Percentiles rank a stretch among this genome's conserved stretches.
These are phyloP conservation scores for Neostapfia colusana DNA, from an alignment of 176 grass and related monocot species.

Conservation along the genomic window DNA sequence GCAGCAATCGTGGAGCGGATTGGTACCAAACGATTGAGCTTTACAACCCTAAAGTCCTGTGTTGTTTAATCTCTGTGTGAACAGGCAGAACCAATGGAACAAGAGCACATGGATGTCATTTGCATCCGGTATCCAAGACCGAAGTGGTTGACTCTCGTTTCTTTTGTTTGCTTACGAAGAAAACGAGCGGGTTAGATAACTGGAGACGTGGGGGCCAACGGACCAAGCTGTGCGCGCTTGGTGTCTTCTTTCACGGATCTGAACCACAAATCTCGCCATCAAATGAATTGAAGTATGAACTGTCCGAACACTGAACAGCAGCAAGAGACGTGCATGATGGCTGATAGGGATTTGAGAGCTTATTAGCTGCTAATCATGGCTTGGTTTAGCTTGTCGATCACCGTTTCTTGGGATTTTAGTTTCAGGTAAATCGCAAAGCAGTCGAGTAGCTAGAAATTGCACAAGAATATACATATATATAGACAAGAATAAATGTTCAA, in stretches of 20 bases:
- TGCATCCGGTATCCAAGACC: background rate
- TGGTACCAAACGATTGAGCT: background rate
- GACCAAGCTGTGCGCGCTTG: background rate
- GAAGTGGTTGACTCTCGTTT: background rate
- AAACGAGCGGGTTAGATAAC: background rate
- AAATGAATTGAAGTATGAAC: background rate
- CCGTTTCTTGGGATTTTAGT: background rate
- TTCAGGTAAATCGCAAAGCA: background rate
- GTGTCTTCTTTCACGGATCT: background rate
- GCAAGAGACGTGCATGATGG: background rate
- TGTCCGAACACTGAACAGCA: background rate
- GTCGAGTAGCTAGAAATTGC: background rate
- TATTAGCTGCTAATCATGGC: background rate
- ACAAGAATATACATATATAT: background rate
- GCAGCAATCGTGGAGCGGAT: constrained; percentile 2
- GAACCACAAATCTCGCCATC: background rate
- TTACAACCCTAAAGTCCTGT: background rate
- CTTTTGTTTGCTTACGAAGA: constrained; percentile 9
- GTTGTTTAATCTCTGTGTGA: background rate
- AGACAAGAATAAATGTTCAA: constrained; percentile 3
- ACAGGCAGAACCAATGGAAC: constrained; percentile 11
- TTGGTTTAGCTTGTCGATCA: background rate
- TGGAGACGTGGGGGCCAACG: background rate
- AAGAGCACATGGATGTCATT: constrained; percentile 30
- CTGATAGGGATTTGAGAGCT: background rate